A percentile compares a stretch with the other conserved stretches of the same genome.
Evolutionary conservation across 768 basidiomycete species (phyloP).

Genomic region (Tricholoma matsutake): DNA sequence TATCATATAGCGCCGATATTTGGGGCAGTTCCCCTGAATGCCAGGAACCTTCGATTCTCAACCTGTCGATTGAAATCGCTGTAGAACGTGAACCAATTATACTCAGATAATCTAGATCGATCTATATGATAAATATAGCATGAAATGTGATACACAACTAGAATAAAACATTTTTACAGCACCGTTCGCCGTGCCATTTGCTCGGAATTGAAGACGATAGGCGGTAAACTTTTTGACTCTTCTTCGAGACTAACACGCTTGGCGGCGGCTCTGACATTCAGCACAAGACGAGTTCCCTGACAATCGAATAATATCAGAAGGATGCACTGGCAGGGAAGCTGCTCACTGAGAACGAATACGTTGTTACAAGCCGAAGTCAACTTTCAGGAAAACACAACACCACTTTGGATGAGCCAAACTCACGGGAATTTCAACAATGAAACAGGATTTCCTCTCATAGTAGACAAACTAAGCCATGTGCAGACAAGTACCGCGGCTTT

Average conservation of each 20-base stretch:
- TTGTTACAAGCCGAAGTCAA: background rate
- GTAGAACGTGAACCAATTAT: no score
- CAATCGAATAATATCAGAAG: background rate
- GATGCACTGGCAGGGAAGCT: no score
- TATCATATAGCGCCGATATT: no score
- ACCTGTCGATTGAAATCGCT: no score
- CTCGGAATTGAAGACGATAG: background rate
- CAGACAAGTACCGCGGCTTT: background rate
- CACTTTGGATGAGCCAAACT: background rate
- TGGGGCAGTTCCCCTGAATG: no score
- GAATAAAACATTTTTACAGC: no score
- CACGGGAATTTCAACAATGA: background rate
- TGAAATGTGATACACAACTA: no score
- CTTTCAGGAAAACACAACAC: background rate
- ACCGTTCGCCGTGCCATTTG: no score
- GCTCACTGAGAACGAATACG: slow-evolving; percentile 1
- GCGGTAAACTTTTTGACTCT: background rate
- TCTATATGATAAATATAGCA: no score
- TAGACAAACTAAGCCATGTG: background rate
- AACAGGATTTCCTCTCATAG: background rate
- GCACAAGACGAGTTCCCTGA: slow-evolving; percentile 1
- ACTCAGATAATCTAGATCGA: no score
- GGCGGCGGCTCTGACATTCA: background rate
- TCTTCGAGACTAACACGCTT: background rate
- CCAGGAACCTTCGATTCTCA: no score